Conservation (phyloP, 768 basidiomycete species). For the Strobilomyces echinocephalus region DNA sequence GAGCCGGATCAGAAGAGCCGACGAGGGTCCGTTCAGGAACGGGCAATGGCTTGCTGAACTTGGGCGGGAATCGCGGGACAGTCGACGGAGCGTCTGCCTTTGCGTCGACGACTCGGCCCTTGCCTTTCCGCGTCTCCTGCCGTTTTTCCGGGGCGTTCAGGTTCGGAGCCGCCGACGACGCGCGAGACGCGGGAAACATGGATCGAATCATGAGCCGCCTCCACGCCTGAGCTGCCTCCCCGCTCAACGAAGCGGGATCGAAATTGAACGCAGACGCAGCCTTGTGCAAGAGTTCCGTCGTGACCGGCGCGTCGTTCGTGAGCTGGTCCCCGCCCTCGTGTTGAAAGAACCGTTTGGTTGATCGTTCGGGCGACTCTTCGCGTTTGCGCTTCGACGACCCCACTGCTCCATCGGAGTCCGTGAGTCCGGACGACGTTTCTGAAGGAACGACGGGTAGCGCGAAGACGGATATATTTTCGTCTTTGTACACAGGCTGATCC, state of each 20-base stretch:
- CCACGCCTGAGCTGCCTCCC: constrained; percentile 51
- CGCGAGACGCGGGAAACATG: constrained; percentile 56
- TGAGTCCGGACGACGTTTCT: background rate
- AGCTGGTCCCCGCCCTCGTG: background rate
- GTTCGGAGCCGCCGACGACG: constrained; percentile 8
- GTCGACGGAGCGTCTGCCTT: constrained; percentile 1
- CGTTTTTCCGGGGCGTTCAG: constrained; percentile 2
- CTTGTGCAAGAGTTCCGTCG: constrained; percentile 15
- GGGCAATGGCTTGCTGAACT: constrained; percentile 18
- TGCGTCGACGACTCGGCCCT: constrained; percentile 1
- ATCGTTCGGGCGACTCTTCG: constrained; percentile 32
- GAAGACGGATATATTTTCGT: constrained; percentile 63
- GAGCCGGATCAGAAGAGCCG: constrained; percentile 11
- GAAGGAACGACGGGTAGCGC: constrained; percentile 46
- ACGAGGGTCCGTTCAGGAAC: constrained; percentile 17
- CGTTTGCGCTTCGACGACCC: constrained; percentile 41
- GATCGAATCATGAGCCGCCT: constrained; percentile 43
- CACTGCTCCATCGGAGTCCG: background rate
- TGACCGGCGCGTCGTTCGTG: background rate
- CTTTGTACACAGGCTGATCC: constrained; percentile 48
- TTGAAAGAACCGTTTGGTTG: constrained; percentile 33
- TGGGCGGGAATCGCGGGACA: constrained; percentile 14
- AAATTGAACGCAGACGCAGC: constrained; percentile 26
- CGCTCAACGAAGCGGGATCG: constrained; percentile 32
- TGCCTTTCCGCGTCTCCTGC: constrained; percentile 11